Conservation (phyloP, 2,329 filamentous ascomycete species). For the Massarina eburnea region DNA sequence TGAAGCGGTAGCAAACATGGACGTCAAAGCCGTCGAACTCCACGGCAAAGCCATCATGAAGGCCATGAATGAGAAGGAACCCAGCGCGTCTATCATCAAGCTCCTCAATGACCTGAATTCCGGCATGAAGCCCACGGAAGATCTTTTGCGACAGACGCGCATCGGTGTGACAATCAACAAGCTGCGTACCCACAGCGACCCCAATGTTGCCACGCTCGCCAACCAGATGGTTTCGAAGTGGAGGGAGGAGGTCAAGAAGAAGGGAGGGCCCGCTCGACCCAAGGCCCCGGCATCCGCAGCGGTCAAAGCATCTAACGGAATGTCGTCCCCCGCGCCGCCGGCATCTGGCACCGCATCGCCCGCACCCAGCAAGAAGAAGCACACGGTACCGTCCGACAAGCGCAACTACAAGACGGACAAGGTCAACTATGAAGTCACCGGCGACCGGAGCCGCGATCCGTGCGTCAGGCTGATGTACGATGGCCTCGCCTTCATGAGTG, state of each 20-base stretch:
- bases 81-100: slow-evolving; percentile 68
- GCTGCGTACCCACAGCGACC: slow-evolving; percentile 76
- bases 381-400: slow-evolving; percentile 67
- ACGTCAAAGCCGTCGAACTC: slow-evolving; percentile 77
- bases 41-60: slow-evolving; percentile 80
- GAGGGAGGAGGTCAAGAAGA: slow-evolving; percentile 72
- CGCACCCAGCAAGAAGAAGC: slow-evolving; percentile 57
- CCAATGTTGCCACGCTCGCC: slow-evolving; percentile 71
- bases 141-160: slow-evolving; percentile 85
- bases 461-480: slow-evolving; percentile 94
- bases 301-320: slow-evolving; percentile 24
- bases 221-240: slow-evolving; percentile 84
- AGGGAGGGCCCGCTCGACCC: slow-evolving; percentile 19
- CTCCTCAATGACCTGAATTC: slow-evolving; percentile 79
- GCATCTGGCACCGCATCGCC: slow-evolving; percentile 45
- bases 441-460: slow-evolving; percentile 72
- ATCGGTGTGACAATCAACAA: slow-evolving; percentile 90
- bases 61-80: slow-evolving; percentile 73
- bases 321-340: slow-evolving; percentile 35
- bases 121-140: slow-evolving; percentile 81
- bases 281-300: slow-evolving; percentile 20
- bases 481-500: slow-evolving; percentile 74
- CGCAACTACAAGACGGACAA: slow-evolving; percentile 81
- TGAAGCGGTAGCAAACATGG: slow-evolving; percentile 55
- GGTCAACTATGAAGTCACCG: slow-evolving; percentile 75